A percentile compares a stretch with the other conserved stretches of the same genome.
These are phyloP conservation scores for Cercospora sp. DNA, from an alignment of 2,329 filamentous ascomycete species.

Conservation along the genomic window DNA sequence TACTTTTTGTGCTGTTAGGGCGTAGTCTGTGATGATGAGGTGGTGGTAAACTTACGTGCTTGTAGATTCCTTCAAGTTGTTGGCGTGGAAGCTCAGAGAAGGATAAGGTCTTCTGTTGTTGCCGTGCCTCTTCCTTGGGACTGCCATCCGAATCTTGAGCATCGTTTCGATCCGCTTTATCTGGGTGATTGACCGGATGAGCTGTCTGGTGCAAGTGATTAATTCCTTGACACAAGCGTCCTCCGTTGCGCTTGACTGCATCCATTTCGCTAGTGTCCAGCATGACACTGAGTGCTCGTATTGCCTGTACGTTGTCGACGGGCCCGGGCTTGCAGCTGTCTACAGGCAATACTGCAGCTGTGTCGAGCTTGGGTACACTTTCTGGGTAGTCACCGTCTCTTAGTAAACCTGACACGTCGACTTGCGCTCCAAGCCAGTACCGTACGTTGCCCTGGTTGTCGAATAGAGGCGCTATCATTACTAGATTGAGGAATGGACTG, in stretches of 20 bases:
- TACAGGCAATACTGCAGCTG: conserved; percentile 27
- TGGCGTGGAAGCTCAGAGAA: conserved; percentile 25
- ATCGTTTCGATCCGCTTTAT: neutral
- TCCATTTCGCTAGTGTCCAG: conserved; percentile 67
- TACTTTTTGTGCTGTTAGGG: conserved; percentile 38
- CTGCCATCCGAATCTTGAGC: conserved; percentile 4
- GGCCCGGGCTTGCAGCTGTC: conserved; percentile 34
- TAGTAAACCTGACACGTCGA: conserved; percentile 68
- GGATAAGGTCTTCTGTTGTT: neutral
- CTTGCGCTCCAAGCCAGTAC: conserved; percentile 71
- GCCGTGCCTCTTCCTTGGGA: neutral
- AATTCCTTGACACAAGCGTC: conserved; percentile 57
- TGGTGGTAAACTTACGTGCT: conserved; percentile 50
- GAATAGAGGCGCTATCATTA: conserved; percentile 72
- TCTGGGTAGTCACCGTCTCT: conserved; percentile 66
- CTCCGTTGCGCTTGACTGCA: conserved; percentile 62
- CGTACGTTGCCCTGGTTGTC: conserved; percentile 66
- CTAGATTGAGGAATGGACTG: conserved; percentile 72
- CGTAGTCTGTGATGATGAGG: neutral
- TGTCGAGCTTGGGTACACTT: conserved; percentile 50
- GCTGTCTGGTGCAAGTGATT: conserved; percentile 50
- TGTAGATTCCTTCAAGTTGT: conserved; percentile 55
- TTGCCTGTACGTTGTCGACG: conserved; percentile 39
- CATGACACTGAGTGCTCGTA: conserved; percentile 65
- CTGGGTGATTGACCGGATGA: conserved; percentile 22